Conservation (phyloP, 2,329 filamentous ascomycete species). For the Ophiostoma himal-ulmi region DNA sequence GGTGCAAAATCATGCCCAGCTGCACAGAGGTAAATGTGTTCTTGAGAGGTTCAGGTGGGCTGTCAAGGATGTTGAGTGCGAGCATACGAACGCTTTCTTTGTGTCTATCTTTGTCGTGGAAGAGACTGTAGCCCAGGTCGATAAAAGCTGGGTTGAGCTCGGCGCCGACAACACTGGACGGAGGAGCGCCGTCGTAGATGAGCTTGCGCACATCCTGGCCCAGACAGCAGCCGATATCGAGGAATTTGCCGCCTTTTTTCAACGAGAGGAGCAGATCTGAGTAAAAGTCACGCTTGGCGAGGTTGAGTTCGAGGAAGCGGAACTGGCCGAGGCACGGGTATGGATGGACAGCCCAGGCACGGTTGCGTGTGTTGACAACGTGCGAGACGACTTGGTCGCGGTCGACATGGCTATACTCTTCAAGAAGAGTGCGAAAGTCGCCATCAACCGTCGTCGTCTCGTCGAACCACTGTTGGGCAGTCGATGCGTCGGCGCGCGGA, state of each 20-base stretch:
- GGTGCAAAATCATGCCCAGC: slow-evolving; percentile 31
- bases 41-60: not conserved
- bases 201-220: slow-evolving; percentile 42
- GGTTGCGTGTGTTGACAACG: not conserved
- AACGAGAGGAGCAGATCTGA: not conserved
- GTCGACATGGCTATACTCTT: not conserved
- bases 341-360: not conserved
- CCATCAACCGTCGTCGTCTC: not conserved
- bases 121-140: not conserved
- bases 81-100: not conserved
- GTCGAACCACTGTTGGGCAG: not conserved
- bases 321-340: slow-evolving; percentile 2
- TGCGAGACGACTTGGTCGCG: not conserved
- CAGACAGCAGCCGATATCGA: slow-evolving; percentile 41
- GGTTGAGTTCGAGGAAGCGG: not conserved
- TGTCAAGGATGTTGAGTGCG: not conserved
- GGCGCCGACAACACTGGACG: not conserved
- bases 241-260: slow-evolving; percentile 28
- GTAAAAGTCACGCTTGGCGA: not conserved
- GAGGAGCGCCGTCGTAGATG: slow-evolving; percentile 32
- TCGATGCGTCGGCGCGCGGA: not conserved
- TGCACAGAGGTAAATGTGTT: not conserved
- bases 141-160: not conserved
- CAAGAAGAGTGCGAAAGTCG: not conserved
- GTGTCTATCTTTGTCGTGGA: not conserved